A percentile compares a stretch with the other conserved stretches of the same genome.
These are phyloP conservation scores for Penicillium digitatum DNA, from an alignment of 2,329 filamentous ascomycete genomes.

Conservation along the genomic window DNA sequence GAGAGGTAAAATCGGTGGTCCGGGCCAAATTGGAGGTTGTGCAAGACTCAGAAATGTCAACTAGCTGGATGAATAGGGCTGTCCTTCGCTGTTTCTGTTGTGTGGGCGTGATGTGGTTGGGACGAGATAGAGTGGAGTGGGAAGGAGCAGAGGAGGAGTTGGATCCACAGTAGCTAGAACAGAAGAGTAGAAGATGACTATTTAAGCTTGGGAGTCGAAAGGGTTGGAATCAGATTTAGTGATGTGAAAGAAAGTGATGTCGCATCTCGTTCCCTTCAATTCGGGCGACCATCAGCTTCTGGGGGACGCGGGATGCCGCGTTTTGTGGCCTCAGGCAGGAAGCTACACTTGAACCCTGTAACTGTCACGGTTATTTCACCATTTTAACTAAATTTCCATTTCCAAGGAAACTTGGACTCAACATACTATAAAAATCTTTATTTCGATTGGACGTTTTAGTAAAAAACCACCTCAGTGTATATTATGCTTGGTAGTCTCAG, in stretches of 20 bases:
- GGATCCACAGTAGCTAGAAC: neutral
- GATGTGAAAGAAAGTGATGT: neutral
- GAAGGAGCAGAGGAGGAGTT: neutral
- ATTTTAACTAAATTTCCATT: neutral
- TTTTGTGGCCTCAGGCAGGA: constrained; percentile 1
- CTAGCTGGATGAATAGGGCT: neutral
- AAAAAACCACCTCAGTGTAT: neutral
- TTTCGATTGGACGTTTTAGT: too few species aligned
- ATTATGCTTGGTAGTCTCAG: neutral
- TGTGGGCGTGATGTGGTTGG: neutral
- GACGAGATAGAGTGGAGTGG: neutral
- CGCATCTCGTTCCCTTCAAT: neutral
- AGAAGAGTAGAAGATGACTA: neutral
- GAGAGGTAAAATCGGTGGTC: neutral
- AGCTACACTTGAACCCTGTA: neutral
- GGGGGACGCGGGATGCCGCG: constrained; percentile 1
- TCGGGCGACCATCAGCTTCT: neutral
- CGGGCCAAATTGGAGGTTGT: neutral
- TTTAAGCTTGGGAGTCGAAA: neutral
- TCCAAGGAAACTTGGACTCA: too few species aligned
- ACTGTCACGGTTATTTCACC: neutral
- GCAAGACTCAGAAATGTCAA: neutral
- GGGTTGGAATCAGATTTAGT: neutral
- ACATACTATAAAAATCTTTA: neutral
- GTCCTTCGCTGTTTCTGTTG: neutral